Evolutionary conservation across 2,329 filamentous ascomycete genomes (phyloP), one percentile per base, ranked within the genome.

Genomic region (Cladophialophora chaetospira): DNA sequence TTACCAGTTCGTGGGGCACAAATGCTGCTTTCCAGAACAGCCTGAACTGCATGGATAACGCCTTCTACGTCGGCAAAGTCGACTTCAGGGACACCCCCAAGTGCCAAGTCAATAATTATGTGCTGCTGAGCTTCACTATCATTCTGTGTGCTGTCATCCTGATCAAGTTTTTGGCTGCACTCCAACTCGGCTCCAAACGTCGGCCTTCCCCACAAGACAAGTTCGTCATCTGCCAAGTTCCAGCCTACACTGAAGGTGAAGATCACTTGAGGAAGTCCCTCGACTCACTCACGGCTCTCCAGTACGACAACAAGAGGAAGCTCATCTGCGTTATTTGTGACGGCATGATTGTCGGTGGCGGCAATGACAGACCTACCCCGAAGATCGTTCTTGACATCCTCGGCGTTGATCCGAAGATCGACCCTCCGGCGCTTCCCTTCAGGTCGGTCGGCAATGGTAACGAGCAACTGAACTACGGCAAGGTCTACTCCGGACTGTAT

Each of bases 291-390:
- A 97, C 94, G 13, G 91, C 92, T 10, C 82, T 99, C 13, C 88
- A 96, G 65, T 99, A 99, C 67, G 94, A 99, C 75, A 97, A 99
- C 76, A 99, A 99, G 79, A 83, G 94, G 62, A 99, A 99, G 76
- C 84, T 99, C 23, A 93, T 99, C 64, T 94, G 88, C 67, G 90
- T 99, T 60, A 90, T 99, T 65, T 99, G 94, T 70, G 94, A 99
- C 68, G 94, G 94, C 75, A 90, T 97, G 80, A 95, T 97, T 71
- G 89, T 97, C 42, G 94, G 94, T 77, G 87, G 88, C 66, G 94
- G 94, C 66, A 99, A 99, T 70, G 94, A 99, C 73, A 85, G 93
- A 53, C 93, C 94, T 6, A 99, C 94, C 1, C 94, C 94, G 21
- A 97, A 96, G 78, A 97, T 99, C 67, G 91, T 99, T 21, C 82